Evolutionary conservation across 2,329 filamentous ascomycete genomes (phyloP).

Genomic region (Trematosphaeria pertusa): DNA sequence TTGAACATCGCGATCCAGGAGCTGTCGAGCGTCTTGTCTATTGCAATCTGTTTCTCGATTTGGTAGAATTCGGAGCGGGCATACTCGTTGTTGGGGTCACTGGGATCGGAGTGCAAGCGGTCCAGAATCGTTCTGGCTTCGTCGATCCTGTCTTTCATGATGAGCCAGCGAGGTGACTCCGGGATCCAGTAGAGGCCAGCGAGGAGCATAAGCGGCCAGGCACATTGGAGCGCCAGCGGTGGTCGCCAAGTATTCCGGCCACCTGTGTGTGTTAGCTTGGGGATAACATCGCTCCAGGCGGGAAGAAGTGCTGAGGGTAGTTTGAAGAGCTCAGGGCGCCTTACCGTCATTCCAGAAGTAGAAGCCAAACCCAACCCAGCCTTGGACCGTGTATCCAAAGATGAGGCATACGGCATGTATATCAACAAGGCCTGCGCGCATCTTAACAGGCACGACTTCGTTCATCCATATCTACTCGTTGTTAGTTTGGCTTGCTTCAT

Average conservation of each 20-base stretch:
- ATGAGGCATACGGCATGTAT: conserved; percentile 39
- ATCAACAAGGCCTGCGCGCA: conserved; percentile 43
- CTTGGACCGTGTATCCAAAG: conserved; percentile 27
- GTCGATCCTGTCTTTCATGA: conserved; percentile 66
- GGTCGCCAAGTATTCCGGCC: conserved; percentile 54
- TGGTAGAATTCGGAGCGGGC: conserved; percentile 37
- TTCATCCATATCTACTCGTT: conserved; percentile 38
- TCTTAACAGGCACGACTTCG: conserved; percentile 39
- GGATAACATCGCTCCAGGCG: too few relatives aligned
- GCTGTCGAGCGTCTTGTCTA: conserved; percentile 32
- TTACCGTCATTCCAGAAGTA: conserved; percentile 29
- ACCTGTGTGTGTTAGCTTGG: conserved; percentile 7
- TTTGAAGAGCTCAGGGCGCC: too few relatives aligned
- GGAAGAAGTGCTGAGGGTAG: too few relatives aligned
- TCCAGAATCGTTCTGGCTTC: conserved; percentile 66
- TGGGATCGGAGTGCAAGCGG: conserved; percentile 66
- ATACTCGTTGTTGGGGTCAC: conserved; percentile 42
- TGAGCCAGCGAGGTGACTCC: conserved; percentile 70
- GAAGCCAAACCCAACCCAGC: conserved; percentile 35
- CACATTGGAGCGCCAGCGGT: conserved; percentile 56
- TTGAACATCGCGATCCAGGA: conserved; percentile 34
- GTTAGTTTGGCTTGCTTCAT: too few relatives aligned
- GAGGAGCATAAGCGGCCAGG: conserved; percentile 56
- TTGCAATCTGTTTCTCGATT: conserved; percentile 36
- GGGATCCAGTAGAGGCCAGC: conserved; percentile 63